phyloP scores from a whole-genome alignment of 2,329 filamentous ascomycete species.

The Trichoderma sp. region DNA sequence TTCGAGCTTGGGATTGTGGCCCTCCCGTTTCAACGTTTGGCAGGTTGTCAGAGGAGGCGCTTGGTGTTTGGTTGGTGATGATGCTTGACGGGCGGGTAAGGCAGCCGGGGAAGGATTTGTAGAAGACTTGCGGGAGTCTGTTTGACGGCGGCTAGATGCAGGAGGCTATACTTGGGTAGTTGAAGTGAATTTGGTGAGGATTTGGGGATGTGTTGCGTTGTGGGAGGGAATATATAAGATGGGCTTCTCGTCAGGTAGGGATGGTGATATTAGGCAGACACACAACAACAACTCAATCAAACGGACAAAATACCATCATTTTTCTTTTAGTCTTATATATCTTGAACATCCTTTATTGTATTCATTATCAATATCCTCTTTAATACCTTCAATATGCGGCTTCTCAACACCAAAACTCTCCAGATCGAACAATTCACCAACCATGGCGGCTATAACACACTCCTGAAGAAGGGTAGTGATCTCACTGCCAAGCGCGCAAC shows the following conservation, averaged over 20 bases:
- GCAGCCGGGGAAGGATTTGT: neutral
- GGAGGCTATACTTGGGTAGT: neutral
- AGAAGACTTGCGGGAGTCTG: neutral
- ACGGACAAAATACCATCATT: neutral
- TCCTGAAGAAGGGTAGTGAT: neutral
- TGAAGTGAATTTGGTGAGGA: neutral
- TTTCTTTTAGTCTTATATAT: neutral
- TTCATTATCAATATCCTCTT: neutral
- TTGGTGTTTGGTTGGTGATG: neutral
- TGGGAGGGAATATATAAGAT: neutral
- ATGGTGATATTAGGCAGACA: neutral
- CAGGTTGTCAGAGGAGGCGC: neutral
- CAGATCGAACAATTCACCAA: slow-evolving; percentile 21
- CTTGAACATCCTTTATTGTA: neutral
- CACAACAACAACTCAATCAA: neutral
- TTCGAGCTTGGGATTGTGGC: neutral
- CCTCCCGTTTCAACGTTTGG: neutral
- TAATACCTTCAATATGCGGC: slow-evolving; percentile 23
- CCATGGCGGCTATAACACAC: neutral
- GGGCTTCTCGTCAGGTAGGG: neutral
- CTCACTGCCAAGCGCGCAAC: neutral
- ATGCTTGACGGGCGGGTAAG: neutral
- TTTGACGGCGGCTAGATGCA: neutral
- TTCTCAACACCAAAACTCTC: slow-evolving; percentile 25
- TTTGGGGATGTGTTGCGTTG: neutral